These are phyloP conservation scores for Paracorniculantispora psalliotae DNA, from an alignment of 2,329 filamentous ascomycete genomes.

Conservation along the genomic window DNA sequence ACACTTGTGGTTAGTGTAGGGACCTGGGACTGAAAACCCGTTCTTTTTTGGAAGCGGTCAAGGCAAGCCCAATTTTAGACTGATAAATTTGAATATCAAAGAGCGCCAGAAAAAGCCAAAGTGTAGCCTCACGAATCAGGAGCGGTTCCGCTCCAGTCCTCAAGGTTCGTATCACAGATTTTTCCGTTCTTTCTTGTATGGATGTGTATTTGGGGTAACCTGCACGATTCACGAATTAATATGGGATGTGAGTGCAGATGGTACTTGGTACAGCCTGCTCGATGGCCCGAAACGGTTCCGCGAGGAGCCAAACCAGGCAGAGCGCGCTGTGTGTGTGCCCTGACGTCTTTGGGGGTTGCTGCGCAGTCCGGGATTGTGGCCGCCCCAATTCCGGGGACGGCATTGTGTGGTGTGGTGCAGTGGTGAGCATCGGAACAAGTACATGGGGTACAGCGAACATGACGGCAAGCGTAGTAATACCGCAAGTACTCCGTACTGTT, in stretches of 20 bases:
- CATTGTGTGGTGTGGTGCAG: not conserved
- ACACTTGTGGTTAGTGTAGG: not conserved
- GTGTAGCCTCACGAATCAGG: not conserved
- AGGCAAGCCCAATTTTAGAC: not conserved
- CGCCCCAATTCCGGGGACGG: slow-evolving; percentile 1
- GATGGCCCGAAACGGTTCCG: not conserved
- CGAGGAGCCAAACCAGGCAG: not conserved
- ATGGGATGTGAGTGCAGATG: too few species aligned
- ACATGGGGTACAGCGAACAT: not conserved
- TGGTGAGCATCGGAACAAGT: not conserved
- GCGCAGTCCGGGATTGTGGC: slow-evolving; percentile 1
- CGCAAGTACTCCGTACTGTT: not conserved
- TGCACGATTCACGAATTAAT: not conserved
- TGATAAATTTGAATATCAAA: not conserved
- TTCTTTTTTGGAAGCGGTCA: slow-evolving; percentile 8
- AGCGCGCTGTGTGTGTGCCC: not conserved
- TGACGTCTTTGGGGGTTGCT: slow-evolving; percentile 1
- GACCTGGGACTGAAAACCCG: not conserved
- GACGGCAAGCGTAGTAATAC: not conserved
- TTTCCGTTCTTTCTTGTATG: not conserved
- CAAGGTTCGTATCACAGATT: not conserved
- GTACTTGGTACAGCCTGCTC: not conserved
- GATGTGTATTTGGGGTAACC: too few species aligned
- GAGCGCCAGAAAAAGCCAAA: not conserved
- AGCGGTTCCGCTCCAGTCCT: not conserved